Evolutionary conservation across 352 stramenopile genomes (phyloP).

Genomic region (Phytophthora tubulina): DNA sequence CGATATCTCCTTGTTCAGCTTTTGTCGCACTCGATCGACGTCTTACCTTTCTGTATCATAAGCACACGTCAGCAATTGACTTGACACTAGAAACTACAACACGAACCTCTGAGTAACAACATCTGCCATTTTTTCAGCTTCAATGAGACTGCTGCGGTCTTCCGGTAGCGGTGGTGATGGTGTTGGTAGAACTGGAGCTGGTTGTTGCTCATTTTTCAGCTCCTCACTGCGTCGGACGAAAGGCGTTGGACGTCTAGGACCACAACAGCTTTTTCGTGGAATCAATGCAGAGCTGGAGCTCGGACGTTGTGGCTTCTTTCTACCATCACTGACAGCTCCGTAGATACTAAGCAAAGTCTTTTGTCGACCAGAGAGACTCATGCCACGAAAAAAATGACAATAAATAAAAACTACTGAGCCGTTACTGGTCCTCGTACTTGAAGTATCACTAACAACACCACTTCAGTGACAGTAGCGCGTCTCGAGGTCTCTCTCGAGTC

Average conservation of each 20-base stretch:
- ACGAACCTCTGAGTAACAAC: not conserved
- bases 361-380: conserved; percentile 42
- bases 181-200: not conserved
- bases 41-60: not conserved
- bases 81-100: not conserved
- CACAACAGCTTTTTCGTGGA: not conserved
- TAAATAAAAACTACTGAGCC: too few species aligned
- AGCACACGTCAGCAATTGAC: too few species aligned
- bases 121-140: not conserved
- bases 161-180: not conserved
- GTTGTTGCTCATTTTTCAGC: not conserved
- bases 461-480: too few species aligned
- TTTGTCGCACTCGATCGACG: not conserved
- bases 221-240: conserved; percentile 1
- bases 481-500: too few species aligned
- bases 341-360: conserved; percentile 53
- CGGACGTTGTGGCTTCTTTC: conserved; percentile 18
- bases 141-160: not conserved
- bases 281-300: not conserved
- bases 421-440: too few species aligned
- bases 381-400: not conserved
- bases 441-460: too few species aligned
- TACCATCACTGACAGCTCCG: conserved; percentile 10
- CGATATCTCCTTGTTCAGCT: not conserved
- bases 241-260: not conserved